Evolutionary conservation across 441 rosid species (phyloP).

Genomic region (Arabidopsis lyrata): DNA sequence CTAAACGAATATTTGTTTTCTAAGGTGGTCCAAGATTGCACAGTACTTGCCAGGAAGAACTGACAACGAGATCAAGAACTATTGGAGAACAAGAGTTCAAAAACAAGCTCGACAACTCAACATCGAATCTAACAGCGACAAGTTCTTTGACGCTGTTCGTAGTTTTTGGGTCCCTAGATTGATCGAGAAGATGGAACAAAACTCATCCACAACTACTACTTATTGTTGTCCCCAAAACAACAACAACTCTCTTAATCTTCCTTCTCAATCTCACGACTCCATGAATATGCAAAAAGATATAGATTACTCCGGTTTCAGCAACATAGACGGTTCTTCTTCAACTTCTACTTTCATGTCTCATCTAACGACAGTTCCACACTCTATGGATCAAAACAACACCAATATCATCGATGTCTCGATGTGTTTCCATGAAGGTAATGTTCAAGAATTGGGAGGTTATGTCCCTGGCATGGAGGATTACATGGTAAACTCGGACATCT

Average conservation of each 20-base stretch:
- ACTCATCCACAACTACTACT: conserved; percentile 39
- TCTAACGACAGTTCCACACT: conserved; percentile 10
- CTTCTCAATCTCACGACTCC: conserved; percentile 31
- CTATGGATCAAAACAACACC: conserved; percentile 19
- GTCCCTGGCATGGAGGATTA: conserved; percentile 8
- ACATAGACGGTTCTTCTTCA: conserved; percentile 26
- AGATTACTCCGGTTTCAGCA: conserved; percentile 6
- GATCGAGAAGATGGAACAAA: conserved; percentile 57
- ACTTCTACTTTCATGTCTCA: conserved; percentile 33
- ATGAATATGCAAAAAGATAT: conserved; percentile 11
- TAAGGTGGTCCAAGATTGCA: conserved; percentile 76
- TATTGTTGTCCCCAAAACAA: conserved; percentile 34
- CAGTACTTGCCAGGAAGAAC: conserved; percentile 70
- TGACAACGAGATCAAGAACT: conserved; percentile 75
- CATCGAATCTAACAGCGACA: conserved; percentile 61
- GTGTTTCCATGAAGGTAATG: conserved; percentile 35
- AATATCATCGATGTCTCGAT: conserved; percentile 28
- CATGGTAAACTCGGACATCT: conserved; percentile 27
- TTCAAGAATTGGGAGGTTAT: conserved; percentile 45
- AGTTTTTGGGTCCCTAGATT: conserved; percentile 62
- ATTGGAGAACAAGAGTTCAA: conserved; percentile 80
- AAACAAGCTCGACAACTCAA: conserved; percentile 75
- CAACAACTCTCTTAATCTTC: conserved; percentile 22
- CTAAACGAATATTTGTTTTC: background rate
- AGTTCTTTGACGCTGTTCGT: conserved; percentile 58